Evolutionary conservation across 495 filamentous ascomycete genomes (phyloP).

Genomic region (Neurospora africana): DNA sequence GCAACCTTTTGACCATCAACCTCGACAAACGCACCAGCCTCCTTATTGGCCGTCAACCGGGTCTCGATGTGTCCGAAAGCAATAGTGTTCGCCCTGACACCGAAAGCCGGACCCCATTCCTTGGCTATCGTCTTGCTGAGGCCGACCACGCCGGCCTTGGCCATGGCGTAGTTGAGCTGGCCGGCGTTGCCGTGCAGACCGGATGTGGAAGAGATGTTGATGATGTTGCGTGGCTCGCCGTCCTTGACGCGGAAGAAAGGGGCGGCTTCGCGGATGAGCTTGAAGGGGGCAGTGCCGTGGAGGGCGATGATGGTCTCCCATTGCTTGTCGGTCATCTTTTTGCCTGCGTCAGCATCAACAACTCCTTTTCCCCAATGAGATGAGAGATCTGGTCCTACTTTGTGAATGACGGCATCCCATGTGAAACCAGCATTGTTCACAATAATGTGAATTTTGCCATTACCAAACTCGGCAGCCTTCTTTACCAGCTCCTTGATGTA

Average conservation of each 20-base stretch:
- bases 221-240: slow-evolving; percentile 62
- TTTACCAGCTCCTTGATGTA: slow-evolving; percentile 61
- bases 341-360: not conserved
- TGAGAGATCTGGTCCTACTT: slow-evolving; percentile 34
- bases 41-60: slow-evolving; percentile 68
- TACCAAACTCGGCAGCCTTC: slow-evolving; percentile 65
- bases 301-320: slow-evolving; percentile 77
- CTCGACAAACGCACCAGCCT: slow-evolving; percentile 64
- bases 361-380: not conserved
- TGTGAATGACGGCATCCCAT: slow-evolving; percentile 86
- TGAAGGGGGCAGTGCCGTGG: slow-evolving; percentile 76
- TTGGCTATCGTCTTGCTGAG: slow-evolving; percentile 81
- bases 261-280: slow-evolving; percentile 63
- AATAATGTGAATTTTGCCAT: slow-evolving; percentile 78
- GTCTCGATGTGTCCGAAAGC: slow-evolving; percentile 75
- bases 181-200: slow-evolving; percentile 78
- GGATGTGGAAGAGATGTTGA: slow-evolving; percentile 72
- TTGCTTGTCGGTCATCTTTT: slow-evolving; percentile 76
- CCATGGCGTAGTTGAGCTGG: slow-evolving; percentile 75
- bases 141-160: slow-evolving; percentile 71
- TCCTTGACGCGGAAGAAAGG: slow-evolving; percentile 83
- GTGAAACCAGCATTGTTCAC: slow-evolving; percentile 85
- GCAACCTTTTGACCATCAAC: slow-evolving; percentile 69
- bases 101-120: slow-evolving; percentile 81
- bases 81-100: slow-evolving; percentile 73